These are phyloP conservation scores for Aspergillus nanangensis DNA, from an alignment of 495 filamentous ascomycete genomes.

Conservation along the genomic window DNA sequence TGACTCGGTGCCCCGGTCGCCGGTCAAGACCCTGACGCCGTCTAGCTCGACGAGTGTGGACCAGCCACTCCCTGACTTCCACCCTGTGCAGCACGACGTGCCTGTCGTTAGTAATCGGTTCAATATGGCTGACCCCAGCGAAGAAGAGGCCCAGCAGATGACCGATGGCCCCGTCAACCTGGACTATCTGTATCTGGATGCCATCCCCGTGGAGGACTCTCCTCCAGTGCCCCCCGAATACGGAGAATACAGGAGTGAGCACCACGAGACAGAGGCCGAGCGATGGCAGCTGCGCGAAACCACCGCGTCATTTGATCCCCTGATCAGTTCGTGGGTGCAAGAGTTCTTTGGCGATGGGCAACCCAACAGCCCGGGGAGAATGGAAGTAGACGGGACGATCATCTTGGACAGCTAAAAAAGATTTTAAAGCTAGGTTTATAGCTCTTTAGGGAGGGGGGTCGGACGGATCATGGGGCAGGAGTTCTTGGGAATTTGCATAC, in stretches of 20 bases:
- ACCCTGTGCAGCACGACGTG: background rate
- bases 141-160: too few species aligned
- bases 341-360: conserved; percentile 7
- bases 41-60: background rate
- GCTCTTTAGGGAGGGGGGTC: background rate
- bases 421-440: background rate
- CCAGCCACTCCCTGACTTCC: background rate
- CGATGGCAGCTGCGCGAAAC: background rate
- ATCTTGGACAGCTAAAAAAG: background rate
- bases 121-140: too few species aligned
- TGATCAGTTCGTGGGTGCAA: conserved; percentile 10
- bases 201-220: background rate
- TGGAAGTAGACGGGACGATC: background rate
- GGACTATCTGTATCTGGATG: conserved; percentile 9
- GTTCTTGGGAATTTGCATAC: background rate
- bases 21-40: background rate
- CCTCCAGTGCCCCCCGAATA: too few species aligned
- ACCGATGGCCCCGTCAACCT: conserved; percentile 5
- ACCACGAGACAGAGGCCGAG: conserved; percentile 2
- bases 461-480: background rate
- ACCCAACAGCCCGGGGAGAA: background rate
- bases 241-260: too few species aligned
- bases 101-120: background rate
- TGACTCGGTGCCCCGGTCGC: too few species aligned
- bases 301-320: conserved; percentile 5